A percentile compares a stretch with the other conserved stretches of the same genome.
These are phyloP conservation scores for Alternaria solani DNA, from an alignment of 2,329 filamentous ascomycete species.

Conservation along the genomic window DNA sequence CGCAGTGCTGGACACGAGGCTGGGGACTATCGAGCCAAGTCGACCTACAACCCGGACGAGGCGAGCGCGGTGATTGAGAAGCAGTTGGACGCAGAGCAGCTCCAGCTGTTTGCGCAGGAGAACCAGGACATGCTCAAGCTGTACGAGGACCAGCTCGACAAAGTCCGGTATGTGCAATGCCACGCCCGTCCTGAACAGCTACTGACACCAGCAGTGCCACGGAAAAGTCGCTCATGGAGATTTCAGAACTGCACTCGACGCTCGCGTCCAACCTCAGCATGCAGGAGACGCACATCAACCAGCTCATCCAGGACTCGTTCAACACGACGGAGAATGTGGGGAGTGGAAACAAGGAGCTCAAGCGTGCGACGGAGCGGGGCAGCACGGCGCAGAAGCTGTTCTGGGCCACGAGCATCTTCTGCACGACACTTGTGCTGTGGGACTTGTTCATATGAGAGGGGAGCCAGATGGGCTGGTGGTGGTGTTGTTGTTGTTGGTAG, in stretches of 20 bases:
- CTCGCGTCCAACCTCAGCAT: slow-evolving; percentile 85
- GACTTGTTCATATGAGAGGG: slow-evolving; percentile 56
- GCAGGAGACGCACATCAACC: slow-evolving; percentile 88
- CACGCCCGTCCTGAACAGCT: not conserved
- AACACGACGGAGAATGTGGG: slow-evolving; percentile 86
- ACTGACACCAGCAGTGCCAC: slow-evolving; percentile 68
- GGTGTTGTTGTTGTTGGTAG: slow-evolving; percentile 7
- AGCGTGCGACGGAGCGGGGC: slow-evolving; percentile 71
- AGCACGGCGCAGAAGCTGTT: slow-evolving; percentile 61
- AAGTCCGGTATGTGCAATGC: slow-evolving; percentile 76
- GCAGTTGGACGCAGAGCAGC: slow-evolving; percentile 80
- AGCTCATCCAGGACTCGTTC: slow-evolving; percentile 83
- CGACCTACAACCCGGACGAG: slow-evolving; percentile 32
- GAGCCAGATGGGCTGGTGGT: not conserved
- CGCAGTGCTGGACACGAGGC: slow-evolving; percentile 18
- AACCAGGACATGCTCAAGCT: slow-evolving; percentile 93
- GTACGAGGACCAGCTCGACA: slow-evolving; percentile 91
- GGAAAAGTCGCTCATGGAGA: slow-evolving; percentile 89
- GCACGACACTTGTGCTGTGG: slow-evolving; percentile 58
- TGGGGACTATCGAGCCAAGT: slow-evolving; percentile 38
- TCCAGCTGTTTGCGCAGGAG: slow-evolving; percentile 92
- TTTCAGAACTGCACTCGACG: slow-evolving; percentile 88
- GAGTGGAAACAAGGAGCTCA: slow-evolving; percentile 88
- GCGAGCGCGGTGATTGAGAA: slow-evolving; percentile 55
- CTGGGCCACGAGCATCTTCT: slow-evolving; percentile 57